Conservation (phyloP, 371 early-diverging fungal species). For the Mucor plumbeus region DNA sequence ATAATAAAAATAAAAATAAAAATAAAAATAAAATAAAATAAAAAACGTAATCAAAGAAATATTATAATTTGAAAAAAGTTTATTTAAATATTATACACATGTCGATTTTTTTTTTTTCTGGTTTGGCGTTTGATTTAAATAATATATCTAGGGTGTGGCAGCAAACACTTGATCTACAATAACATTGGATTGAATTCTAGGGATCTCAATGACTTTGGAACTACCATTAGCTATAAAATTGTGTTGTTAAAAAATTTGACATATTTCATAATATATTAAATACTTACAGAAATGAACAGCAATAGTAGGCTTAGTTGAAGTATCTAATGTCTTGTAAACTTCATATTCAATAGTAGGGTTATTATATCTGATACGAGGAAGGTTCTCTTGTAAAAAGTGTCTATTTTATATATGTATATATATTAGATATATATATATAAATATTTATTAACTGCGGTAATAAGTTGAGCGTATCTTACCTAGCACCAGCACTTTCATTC, state of each 20-base stretch:
- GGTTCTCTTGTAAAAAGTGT: constrained; percentile 63
- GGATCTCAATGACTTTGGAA: constrained; percentile 53
- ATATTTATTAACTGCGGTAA: neutral
- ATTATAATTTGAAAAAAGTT: neutral
- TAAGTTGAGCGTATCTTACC: constrained; percentile 36
- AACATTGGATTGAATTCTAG: constrained; percentile 55
- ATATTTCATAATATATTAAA: neutral
- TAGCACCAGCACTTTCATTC: constrained; percentile 63
- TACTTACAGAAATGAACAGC: constrained; percentile 64
- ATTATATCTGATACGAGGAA: constrained; percentile 69
- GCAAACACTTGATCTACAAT: constrained; percentile 59
- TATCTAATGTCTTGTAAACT: constrained; percentile 53
- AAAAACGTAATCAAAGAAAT: neutral
- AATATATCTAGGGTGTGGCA: constrained; percentile 37
- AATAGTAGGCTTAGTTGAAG: constrained; percentile 53
- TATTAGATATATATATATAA: too few species aligned
- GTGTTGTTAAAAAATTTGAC: neutral
- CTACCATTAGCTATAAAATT: constrained; percentile 42
- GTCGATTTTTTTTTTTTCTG: neutral
- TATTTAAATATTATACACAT: constrained; percentile 12
- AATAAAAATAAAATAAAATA: too few species aligned
- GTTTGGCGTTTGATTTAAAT: neutral
- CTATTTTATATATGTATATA: constrained; percentile 28
- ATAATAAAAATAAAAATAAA: too few species aligned
- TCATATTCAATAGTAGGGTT: constrained; percentile 62